Evolutionary conservation across 371 early-diverging fungal genomes (phyloP), one percentile per base, ranked within the genome.

Genomic region (Vittaforma corneae): DNA sequence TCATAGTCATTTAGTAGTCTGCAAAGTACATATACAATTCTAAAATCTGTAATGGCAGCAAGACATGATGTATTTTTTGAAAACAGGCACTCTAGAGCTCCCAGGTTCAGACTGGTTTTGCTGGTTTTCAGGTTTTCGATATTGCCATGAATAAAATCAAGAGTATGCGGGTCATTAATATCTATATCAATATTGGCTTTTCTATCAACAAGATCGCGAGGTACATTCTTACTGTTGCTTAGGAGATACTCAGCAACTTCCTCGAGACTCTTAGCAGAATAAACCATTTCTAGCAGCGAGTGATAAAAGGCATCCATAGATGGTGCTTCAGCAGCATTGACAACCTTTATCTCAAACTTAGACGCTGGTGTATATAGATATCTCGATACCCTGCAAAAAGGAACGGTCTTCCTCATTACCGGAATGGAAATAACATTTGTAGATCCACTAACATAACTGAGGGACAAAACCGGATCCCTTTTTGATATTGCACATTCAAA

Each of bases 381-480:
- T 32, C 44, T 37, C n/a, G 20, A 6, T 6, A 9, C 16, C n/a
- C 64, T 4, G 29, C 14, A 52, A 32, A 56, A 37, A 44, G 64
- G 64, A 2, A 34, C n/a, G 5, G 60, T 28, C n/a, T n/a, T 16
- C 3, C 18, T 5, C 14, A 22, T 5, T 26, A n/a, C 34, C n/a
- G 56, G 56, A 18, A 63, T 56, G 30, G 44, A 26, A 34, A 63
- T 32, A 26, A 72, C 35, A 34, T 67, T 65, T 11, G 72, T 72
- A 28, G 57, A 50, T 22, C 72, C 72, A 32, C 35, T 38, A 2
- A 24, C 45, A 33, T 63, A 59, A 20, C 53, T 50, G 5, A 54
- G 29, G 18, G 47, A 32, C 33, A 35, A 54, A 29, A 64, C 2
- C 3, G 62, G 60, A 51, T 72, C 64, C 30, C 44, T 65, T 32